These are phyloP conservation scores for Acarospora socialis DNA, from an alignment of 2,329 filamentous ascomycete genomes.

Conservation along the genomic window DNA sequence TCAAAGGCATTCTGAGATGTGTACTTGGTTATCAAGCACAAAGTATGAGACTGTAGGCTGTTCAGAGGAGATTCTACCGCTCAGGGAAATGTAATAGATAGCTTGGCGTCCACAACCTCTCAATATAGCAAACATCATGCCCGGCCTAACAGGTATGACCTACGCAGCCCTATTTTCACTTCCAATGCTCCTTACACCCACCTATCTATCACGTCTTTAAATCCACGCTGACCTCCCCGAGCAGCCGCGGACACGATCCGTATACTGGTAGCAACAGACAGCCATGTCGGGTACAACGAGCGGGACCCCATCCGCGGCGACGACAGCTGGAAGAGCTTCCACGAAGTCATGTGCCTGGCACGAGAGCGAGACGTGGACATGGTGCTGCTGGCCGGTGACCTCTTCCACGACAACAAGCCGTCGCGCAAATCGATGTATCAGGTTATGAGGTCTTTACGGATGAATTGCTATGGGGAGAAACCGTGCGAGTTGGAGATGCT, in stretches of 20 bases:
- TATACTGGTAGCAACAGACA: slow-evolving; percentile 88
- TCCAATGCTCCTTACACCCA: too few species aligned
- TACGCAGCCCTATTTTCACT: too few species aligned
- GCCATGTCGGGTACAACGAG: slow-evolving; percentile 94
- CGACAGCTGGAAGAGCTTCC: slow-evolving; percentile 92
- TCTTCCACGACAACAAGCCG: slow-evolving; percentile 97
- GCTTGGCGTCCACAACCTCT: too few species aligned
- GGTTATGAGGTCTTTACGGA: slow-evolving; percentile 84
- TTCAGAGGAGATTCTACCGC: too few species aligned
- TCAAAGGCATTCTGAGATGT: too few species aligned
- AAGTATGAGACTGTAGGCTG: too few species aligned
- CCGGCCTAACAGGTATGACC: too few species aligned
- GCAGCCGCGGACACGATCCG: slow-evolving; percentile 69
- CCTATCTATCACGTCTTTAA: too few species aligned
- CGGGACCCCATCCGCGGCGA: slow-evolving; percentile 87
- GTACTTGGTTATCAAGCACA: too few species aligned
- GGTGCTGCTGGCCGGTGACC: slow-evolving; percentile 84
- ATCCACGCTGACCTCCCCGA: background rate
- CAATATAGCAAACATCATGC: too few species aligned
- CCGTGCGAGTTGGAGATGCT: slow-evolving; percentile 91
- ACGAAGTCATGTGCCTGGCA: slow-evolving; percentile 85
- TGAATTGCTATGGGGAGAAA: slow-evolving; percentile 90
- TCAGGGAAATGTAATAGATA: too few species aligned
- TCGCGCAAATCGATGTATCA: slow-evolving; percentile 93
- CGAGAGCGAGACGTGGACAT: slow-evolving; percentile 88